Percentiles rank a stretch among this genome's conserved stretches.
Conservation (phyloP, 2,329 filamentous ascomycete genomes). For the Penicillium sp. region DNA sequence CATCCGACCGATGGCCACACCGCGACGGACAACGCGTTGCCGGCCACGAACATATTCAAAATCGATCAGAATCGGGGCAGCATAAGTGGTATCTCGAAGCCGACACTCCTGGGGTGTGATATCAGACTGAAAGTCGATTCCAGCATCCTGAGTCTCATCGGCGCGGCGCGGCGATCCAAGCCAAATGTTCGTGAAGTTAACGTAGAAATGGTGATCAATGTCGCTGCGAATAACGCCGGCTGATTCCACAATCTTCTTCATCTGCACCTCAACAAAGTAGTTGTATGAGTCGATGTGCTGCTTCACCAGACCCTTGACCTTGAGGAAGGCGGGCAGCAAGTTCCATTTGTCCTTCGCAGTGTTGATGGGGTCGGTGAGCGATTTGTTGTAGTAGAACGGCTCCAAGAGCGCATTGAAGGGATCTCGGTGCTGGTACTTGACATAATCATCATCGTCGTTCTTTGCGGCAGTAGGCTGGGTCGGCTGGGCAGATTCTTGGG, state of each 20-base stretch:
- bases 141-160: conserved; percentile 64
- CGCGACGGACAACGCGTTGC: conserved; percentile 70
- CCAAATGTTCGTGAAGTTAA: conserved; percentile 90
- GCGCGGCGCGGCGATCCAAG: conserved; percentile 78
- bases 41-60: conserved; percentile 85
- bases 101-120: conserved; percentile 96
- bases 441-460: conserved; percentile 16
- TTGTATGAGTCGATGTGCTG: conserved; percentile 99
- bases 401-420: conserved; percentile 64
- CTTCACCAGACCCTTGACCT: conserved; percentile 94
- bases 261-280: conserved; percentile 93
- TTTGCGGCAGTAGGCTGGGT: conserved; percentile 11
- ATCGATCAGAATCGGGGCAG: conserved; percentile 89
- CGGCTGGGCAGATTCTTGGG: conserved; percentile 23
- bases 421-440: conserved; percentile 33
- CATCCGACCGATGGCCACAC: conserved; percentile 81
- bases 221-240: conserved; percentile 89
- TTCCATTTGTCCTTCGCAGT: conserved; percentile 90
- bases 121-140: conserved; percentile 46
- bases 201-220: conserved; percentile 87
- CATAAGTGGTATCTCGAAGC: conserved; percentile 95
- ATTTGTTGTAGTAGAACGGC: conserved; percentile 70
- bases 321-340: conserved; percentile 92
- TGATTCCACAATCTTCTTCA: conserved; percentile 93
- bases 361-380: conserved; percentile 67